A percentile compares a stretch with the other conserved stretches of the same genome.
Conservation (phyloP, 2,329 filamentous ascomycete genomes). For the Colletotrichum cereale region DNA sequence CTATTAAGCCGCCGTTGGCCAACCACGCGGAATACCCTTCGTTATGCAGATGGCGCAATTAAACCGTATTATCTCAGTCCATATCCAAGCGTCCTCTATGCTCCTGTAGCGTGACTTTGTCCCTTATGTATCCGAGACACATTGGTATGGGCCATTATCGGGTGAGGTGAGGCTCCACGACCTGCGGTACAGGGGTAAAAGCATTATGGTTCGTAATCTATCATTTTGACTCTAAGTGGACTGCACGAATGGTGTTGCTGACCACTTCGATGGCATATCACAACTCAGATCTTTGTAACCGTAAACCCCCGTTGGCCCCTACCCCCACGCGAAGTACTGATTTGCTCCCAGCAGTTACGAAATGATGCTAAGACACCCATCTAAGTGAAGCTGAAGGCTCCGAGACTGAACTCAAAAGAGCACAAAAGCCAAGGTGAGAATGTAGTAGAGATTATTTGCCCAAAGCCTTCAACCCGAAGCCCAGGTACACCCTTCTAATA, state of each 20-base stretch:
- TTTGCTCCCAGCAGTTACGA: background rate
- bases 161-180: background rate
- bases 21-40: background rate
- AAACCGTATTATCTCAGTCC: background rate
- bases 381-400: background rate
- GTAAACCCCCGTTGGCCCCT: background rate
- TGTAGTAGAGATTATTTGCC: background rate
- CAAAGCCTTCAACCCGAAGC: too few relatives aligned
- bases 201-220: too few relatives aligned
- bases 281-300: background rate
- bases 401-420: background rate
- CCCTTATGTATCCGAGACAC: background rate
- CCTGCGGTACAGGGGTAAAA: background rate
- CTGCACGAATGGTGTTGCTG: background rate
- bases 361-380: background rate
- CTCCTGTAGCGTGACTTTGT: background rate
- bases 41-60: background rate
- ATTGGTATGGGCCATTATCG: background rate
- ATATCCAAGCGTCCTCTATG: too few relatives aligned
- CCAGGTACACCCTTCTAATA: too few relatives aligned
- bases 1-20: conserved; percentile 22
- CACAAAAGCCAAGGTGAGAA: background rate
- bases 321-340: background rate
- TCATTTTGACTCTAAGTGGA: background rate
- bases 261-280: background rate